A percentile compares a stretch with the other conserved stretches of the same genome.
phyloP scores from a whole-genome alignment of 345 rosid genomes.

The Trapa bicornis region DNA sequence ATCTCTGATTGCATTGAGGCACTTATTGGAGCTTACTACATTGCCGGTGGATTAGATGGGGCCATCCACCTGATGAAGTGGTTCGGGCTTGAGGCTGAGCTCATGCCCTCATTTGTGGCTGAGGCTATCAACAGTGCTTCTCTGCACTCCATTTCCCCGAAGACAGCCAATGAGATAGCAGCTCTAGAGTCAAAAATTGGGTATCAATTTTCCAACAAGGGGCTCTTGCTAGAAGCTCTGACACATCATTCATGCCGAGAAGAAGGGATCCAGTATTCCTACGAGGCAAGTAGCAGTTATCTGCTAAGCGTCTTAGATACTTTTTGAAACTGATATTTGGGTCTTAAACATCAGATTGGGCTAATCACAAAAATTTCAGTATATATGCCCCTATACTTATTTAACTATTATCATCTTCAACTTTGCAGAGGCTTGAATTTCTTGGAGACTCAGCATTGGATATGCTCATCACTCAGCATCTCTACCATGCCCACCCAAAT shows the following conservation, averaged over 20 bases:
- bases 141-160: slow-evolving; percentile 30
- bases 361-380: not conserved
- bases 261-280: slow-evolving; percentile 33
- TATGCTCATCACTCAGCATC: slow-evolving; percentile 68
- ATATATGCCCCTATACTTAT: not conserved
- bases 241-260: slow-evolving; percentile 53
- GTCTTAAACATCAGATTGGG: not conserved
- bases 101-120: slow-evolving; percentile 27
- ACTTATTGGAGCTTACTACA: slow-evolving; percentile 64
- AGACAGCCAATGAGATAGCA: slow-evolving; percentile 25
- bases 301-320: not conserved
- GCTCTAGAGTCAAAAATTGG: slow-evolving; percentile 51
- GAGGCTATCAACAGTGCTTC: slow-evolving; percentile 43
- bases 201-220: slow-evolving; percentile 45
- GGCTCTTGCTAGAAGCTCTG: slow-evolving; percentile 70
- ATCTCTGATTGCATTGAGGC: slow-evolving; percentile 85
- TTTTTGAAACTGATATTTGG: not conserved
- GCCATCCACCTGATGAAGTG: slow-evolving; percentile 66
- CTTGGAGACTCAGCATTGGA: slow-evolving; percentile 85
- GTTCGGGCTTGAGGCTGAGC: slow-evolving; percentile 52
- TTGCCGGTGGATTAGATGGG: slow-evolving; percentile 52
- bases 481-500: slow-evolving; percentile 44
- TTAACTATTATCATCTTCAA: not conserved
- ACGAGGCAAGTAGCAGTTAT: slow-evolving; percentile 41
- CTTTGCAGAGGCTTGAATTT: slow-evolving; percentile 80